These are phyloP conservation scores for Aulographum hederae DNA, from an alignment of 2,329 filamentous ascomycete species.

Conservation along the genomic window DNA sequence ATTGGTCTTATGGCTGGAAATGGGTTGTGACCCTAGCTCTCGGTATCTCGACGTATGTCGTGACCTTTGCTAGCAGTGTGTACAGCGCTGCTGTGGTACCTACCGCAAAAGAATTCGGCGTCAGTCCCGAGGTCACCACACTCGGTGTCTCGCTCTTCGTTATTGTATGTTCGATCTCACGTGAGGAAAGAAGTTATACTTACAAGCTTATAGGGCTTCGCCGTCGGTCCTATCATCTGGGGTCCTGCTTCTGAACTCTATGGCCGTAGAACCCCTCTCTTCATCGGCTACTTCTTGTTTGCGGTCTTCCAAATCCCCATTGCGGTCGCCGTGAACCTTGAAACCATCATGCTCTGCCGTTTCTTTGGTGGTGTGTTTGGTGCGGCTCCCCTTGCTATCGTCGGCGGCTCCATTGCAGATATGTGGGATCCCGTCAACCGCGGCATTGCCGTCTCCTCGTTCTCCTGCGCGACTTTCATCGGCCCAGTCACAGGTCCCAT, in stretches of 20 bases:
- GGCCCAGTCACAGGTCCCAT: conserved; percentile 49
- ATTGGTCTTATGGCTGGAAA: conserved; percentile 19
- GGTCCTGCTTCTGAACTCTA: conserved; percentile 7
- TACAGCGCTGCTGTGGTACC: conserved; percentile 19
- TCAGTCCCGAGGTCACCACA: conserved; percentile 20
- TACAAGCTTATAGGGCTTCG: conserved; percentile 21
- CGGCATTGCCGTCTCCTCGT: conserved; percentile 42
- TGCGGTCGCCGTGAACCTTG: conserved; percentile 38
- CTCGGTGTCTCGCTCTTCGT: conserved; percentile 25
- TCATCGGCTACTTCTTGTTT: conserved; percentile 37
- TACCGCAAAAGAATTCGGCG: conserved; percentile 20
- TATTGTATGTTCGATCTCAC: no score
- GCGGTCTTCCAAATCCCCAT: conserved; percentile 43
- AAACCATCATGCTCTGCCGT: conserved; percentile 42
- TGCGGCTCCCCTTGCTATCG: conserved; percentile 42
- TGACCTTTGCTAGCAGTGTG: conserved; percentile 24
- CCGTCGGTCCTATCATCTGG: conserved; percentile 21
- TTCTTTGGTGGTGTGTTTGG: conserved; percentile 49
- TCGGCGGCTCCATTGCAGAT: conserved; percentile 43
- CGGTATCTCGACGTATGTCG: conserved; percentile 23
- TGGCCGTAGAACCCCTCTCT: conserved; percentile 37
- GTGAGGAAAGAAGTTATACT: no score
- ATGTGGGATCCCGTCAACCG: conserved; percentile 36
- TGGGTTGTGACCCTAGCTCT: conserved; percentile 21
- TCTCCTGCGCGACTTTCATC: conserved; percentile 49